These are phyloP conservation scores for Fusarium verrucosum DNA, from an alignment of 2,329 filamentous ascomycete genomes.

Conservation along the genomic window DNA sequence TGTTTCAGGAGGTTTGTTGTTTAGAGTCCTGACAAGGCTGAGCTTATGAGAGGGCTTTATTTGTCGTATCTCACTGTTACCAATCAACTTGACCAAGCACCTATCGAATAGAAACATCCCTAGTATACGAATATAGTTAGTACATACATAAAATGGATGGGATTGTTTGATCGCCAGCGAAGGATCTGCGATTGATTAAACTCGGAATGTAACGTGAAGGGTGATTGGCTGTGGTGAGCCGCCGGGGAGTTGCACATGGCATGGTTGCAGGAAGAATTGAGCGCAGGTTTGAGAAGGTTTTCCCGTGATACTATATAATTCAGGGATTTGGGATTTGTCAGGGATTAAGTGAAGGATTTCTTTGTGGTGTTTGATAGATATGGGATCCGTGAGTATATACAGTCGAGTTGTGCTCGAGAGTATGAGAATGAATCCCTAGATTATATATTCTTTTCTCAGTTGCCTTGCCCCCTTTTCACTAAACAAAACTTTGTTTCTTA, in stretches of 20 bases:
- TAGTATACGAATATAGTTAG: too few species aligned
- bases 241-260: background rate
- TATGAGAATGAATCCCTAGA: background rate
- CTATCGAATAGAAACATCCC: background rate
- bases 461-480: background rate
- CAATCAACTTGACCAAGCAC: background rate
- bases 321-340: conserved; percentile 7
- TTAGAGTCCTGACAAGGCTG: background rate
- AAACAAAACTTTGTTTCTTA: background rate
- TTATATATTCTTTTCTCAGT: background rate
- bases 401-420: background rate
- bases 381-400: background rate
- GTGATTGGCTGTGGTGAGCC: background rate
- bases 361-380: background rate
- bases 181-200: background rate
- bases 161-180: background rate
- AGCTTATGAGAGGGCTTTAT: background rate
- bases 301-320: background rate
- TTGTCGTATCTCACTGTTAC: too few species aligned
- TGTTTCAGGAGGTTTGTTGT: conserved; percentile 2
- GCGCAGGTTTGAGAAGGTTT: conserved; percentile 35
- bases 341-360: conserved; percentile 8
- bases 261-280: background rate
- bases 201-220: background rate
- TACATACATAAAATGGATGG: background rate